phyloP scores from a whole-genome alignment of 78 protist genomes.

The Diacronema lutheri region DNA sequence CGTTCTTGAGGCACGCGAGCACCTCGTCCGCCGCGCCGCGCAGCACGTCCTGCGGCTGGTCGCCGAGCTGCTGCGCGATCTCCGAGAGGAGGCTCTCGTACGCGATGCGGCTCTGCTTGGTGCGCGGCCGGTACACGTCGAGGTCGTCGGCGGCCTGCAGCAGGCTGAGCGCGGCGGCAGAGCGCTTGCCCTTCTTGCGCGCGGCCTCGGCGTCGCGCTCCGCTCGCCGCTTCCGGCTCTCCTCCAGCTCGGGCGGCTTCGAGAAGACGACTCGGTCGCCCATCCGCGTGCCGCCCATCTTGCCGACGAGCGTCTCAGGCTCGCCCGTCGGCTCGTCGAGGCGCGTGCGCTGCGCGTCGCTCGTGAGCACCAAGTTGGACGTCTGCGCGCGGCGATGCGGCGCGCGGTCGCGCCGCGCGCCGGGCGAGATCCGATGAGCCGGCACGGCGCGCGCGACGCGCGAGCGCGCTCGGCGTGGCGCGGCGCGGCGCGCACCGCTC shows the following conservation, averaged over 20 bases:
- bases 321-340: constrained; percentile 72
- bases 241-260: constrained; percentile 37
- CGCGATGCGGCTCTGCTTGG: constrained; percentile 61
- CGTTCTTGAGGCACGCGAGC: constrained; percentile 72
- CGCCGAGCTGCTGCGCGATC: constrained; percentile 54
- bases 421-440: too few species aligned
- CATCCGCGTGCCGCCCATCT: constrained; percentile 7
- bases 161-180: constrained; percentile 17
- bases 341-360: constrained; percentile 30
- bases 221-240: not conserved
- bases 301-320: constrained; percentile 62
- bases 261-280: constrained; percentile 58
- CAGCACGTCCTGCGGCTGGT: constrained; percentile 72
- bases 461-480: not conserved
- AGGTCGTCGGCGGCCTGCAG: constrained; percentile 48
- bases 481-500: not conserved
- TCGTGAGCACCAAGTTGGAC: constrained; percentile 51
- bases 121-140: constrained; percentile 71
- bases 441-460: not conserved
- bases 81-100: constrained; percentile 64
- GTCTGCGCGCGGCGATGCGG: constrained; percentile 14
- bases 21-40: constrained; percentile 88
- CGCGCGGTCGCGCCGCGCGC: too few species aligned
- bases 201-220: not conserved
- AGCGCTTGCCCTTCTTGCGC: constrained; percentile 33